Evolutionary conservation across 306 rosid genomes (phyloP).

Genomic region (Potentilla sterilis): DNA sequence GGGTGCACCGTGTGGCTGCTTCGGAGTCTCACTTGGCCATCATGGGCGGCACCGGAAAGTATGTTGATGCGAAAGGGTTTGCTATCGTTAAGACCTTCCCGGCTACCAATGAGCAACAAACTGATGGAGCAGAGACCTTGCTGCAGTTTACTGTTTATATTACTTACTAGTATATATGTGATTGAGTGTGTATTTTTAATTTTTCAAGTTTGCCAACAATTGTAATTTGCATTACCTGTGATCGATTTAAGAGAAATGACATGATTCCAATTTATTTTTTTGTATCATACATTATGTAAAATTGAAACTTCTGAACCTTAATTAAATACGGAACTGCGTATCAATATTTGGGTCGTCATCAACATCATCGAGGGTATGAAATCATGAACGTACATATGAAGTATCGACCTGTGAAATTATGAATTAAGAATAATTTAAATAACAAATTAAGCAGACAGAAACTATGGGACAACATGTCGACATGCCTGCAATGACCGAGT

Average conservation of each 20-base stretch:
- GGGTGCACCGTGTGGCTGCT: slow-evolving; percentile 59
- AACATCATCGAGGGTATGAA: not conserved
- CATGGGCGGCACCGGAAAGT: slow-evolving; percentile 85
- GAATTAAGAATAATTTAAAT: no score
- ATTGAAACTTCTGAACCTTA: not conserved
- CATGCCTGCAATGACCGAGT: slow-evolving; percentile 31
- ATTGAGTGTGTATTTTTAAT: not conserved
- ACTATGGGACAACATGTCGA: not conserved
- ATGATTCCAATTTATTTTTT: not conserved
- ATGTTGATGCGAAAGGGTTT: slow-evolving; percentile 53
- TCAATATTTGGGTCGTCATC: not conserved
- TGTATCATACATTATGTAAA: not conserved
- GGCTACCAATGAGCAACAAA: slow-evolving; percentile 36
- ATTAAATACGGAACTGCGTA: not conserved
- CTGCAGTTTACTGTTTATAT: slow-evolving; percentile 60
- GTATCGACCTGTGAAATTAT: not conserved
- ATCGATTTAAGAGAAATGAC: not conserved
- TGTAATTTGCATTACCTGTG: not conserved
- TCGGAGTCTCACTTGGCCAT: slow-evolving; percentile 77
- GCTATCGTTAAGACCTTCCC: slow-evolving; percentile 60
- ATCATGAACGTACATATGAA: not conserved
- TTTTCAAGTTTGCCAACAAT: not conserved
- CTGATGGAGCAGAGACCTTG: slow-evolving; percentile 59
- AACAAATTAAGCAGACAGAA: not conserved
- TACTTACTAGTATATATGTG: slow-evolving; percentile 1